Conservation (phyloP, 2,329 filamentous ascomycete genomes). For the Colletotrichum sp. region DNA sequence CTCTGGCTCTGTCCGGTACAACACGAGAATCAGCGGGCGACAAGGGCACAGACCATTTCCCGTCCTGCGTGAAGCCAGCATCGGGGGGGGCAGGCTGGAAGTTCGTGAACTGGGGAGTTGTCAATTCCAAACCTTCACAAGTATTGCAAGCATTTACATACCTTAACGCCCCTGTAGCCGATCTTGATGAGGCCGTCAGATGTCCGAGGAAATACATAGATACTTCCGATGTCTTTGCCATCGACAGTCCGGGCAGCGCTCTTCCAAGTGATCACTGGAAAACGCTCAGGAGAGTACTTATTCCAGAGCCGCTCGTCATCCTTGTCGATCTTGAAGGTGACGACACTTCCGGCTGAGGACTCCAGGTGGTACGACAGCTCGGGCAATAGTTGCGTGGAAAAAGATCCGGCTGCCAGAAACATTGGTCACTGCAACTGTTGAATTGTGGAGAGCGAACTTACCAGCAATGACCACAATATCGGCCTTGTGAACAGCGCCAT, state of each 20-base stretch:
- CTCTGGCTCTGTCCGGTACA: slow-evolving; percentile 26
- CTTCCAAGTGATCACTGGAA: slow-evolving; percentile 37
- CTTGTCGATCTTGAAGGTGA: slow-evolving; percentile 23
- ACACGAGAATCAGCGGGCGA: slow-evolving; percentile 23
- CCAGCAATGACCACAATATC: slow-evolving; percentile 41
- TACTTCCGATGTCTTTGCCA: slow-evolving; percentile 32
- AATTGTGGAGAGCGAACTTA: slow-evolving; percentile 32
- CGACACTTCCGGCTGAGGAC: slow-evolving; percentile 25
- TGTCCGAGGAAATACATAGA: slow-evolving; percentile 32
- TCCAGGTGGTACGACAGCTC: slow-evolving; percentile 25
- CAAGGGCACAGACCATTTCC: slow-evolving; percentile 35
- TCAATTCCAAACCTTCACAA: background rate
- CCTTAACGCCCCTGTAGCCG: slow-evolving; percentile 33
- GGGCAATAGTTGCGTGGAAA: slow-evolving; percentile 31
- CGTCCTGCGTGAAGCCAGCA: slow-evolving; percentile 31
- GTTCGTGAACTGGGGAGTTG: slow-evolving; percentile 27
- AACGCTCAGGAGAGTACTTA: slow-evolving; percentile 35
- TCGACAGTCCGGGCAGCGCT: slow-evolving; percentile 27
- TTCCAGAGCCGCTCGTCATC: slow-evolving; percentile 30
- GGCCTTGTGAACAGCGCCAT: slow-evolving; percentile 37
- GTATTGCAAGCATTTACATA: slow-evolving; percentile 38
- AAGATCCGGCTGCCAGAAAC: slow-evolving; percentile 29
- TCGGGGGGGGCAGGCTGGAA: slow-evolving; percentile 31
- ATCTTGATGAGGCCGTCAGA: slow-evolving; percentile 30
- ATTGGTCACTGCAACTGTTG: background rate